Percentiles rank a stretch among this genome's conserved stretches.
phyloP scores from a whole-genome alignment of 129 eudicot genomes.

The Chrysanthemum makinoi region DNA sequence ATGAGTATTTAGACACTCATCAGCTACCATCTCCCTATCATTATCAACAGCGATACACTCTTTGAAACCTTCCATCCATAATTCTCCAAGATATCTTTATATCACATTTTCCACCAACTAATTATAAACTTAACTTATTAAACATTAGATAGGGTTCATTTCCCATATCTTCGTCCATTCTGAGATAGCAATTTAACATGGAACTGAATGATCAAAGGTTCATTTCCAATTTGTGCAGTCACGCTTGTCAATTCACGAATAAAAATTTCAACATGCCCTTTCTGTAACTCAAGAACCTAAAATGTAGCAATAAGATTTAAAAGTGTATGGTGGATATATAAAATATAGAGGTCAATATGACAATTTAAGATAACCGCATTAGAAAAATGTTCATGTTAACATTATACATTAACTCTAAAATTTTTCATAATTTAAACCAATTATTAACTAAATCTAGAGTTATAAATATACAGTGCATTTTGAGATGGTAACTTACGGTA shows the following conservation, averaged over 20 bases:
- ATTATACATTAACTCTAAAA: constrained; percentile 5
- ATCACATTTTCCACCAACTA: constrained; percentile 1
- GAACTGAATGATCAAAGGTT: constrained; percentile 33
- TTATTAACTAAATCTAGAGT: not conserved
- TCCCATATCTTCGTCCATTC: constrained; percentile 33
- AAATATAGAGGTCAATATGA: not conserved
- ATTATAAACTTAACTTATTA: not conserved
- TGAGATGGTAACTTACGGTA: not conserved
- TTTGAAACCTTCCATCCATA: constrained; percentile 41
- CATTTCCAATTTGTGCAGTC: constrained; percentile 23
- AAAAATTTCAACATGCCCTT: constrained; percentile 41
- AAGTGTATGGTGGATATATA: not conserved
- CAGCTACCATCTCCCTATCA: too few relatives aligned
- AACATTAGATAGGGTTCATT: constrained; percentile 27
- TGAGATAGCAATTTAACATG: constrained; percentile 48
- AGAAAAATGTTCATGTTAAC: not conserved
- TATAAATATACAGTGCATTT: not conserved
- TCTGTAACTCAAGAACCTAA: constrained; percentile 49
- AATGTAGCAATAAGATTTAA: constrained; percentile 1
- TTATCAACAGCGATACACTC: constrained; percentile 23
- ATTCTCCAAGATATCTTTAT: constrained; percentile 33
- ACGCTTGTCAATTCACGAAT: constrained; percentile 35
- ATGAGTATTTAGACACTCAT: too few relatives aligned
- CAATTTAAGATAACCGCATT: constrained; percentile 3
- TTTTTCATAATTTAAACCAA: constrained; percentile 7